A percentile compares a stretch with the other conserved stretches of the same genome.
Conservation (phyloP, 345 rosid genomes). For the Rhodamnia rubescens region DNA sequence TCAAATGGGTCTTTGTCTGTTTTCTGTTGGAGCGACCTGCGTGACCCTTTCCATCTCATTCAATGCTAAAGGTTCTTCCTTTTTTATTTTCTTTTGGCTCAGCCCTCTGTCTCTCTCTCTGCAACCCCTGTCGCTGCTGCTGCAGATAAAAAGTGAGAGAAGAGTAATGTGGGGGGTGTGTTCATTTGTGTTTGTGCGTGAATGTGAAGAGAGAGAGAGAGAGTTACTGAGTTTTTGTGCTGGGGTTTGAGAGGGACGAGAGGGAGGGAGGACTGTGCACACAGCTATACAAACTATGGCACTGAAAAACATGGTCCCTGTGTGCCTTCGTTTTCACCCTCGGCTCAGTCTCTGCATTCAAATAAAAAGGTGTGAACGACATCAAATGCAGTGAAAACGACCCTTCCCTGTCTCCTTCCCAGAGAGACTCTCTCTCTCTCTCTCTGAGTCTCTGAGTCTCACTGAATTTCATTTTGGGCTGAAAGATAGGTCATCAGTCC, state of each 20-base stretch:
- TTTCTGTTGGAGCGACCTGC: background rate
- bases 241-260: constrained; percentile 37
- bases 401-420: constrained; percentile 5
- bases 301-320: constrained; percentile 56
- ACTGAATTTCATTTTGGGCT: background rate
- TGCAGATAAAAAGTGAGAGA: background rate
- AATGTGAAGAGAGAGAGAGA: constrained; percentile 1
- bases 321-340: background rate
- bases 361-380: background rate
- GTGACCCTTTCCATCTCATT: background rate
- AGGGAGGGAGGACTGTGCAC: constrained; percentile 30
- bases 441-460: background rate
- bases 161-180: background rate
- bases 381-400: constrained; percentile 44
- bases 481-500: background rate
- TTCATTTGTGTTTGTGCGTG: background rate
- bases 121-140: background rate
- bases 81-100: background rate
- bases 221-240: background rate
- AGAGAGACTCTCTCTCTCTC: background rate
- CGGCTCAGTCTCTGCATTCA: background rate
- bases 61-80: background rate
- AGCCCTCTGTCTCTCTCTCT: background rate
- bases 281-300: constrained; percentile 30
- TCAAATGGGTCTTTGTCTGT: background rate